Percentiles rank a stretch among this genome's conserved stretches.
phyloP scores from a whole-genome alignment of 73 alveolate species.

The Symbiodinium pilosum region DNA sequence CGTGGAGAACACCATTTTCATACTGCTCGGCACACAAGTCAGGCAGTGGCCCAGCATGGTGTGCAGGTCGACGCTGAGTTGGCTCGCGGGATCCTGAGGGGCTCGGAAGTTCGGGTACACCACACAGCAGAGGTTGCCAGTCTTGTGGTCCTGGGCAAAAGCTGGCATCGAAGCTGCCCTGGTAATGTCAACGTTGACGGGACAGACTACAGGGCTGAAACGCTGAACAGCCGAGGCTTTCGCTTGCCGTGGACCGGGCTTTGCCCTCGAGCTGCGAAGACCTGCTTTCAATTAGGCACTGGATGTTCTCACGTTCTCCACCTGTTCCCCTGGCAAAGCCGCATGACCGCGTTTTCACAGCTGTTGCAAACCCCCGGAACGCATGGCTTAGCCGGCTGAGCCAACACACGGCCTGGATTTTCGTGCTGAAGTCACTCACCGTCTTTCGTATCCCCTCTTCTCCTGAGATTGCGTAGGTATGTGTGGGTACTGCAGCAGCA shows the following conservation, averaged over 20 bases:
- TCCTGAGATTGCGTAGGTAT: too few relatives aligned
- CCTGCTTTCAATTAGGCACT: neutral
- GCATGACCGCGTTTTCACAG: too few relatives aligned
- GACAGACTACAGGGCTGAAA: too few relatives aligned
- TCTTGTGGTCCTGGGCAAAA: neutral
- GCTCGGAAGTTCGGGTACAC: too few relatives aligned
- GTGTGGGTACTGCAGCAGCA: too few relatives aligned
- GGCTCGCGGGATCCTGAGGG: slow-evolving; percentile 83
- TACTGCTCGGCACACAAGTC: neutral
- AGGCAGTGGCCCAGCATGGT: slow-evolving; percentile 27
- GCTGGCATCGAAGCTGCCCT: slow-evolving; percentile 80
- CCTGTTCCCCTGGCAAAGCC: too few relatives aligned
- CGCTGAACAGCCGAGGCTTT: neutral
- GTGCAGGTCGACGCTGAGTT: slow-evolving; percentile 52
- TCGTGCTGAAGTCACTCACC: slow-evolving; percentile 52
- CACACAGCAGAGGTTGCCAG: neutral
- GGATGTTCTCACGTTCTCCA: too few relatives aligned
- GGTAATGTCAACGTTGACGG: too few relatives aligned
- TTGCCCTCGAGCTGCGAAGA: slow-evolving; percentile 60
- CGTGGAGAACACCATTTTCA: neutral
- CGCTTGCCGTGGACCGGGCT: slow-evolving; percentile 57
- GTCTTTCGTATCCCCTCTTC: slow-evolving; percentile 43
- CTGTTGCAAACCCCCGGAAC: too few relatives aligned
- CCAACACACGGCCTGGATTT: too few relatives aligned
- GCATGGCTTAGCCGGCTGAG: too few relatives aligned